phyloP scores from a whole-genome alignment of 148 eudicot species.

The Cornus suecica region DNA sequence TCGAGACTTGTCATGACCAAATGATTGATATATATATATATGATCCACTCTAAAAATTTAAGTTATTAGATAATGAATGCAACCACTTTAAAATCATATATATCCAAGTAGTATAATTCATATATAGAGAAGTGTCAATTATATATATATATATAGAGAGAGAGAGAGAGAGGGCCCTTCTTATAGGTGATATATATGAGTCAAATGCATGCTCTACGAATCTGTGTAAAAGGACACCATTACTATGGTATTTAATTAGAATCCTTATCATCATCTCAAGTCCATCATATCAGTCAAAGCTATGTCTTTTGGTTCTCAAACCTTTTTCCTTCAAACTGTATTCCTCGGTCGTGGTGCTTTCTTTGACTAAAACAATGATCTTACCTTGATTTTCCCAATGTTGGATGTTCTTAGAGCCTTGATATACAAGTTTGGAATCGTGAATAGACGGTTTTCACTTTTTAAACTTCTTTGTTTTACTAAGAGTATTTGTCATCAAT shows the following conservation, averaged over 20 bases:
- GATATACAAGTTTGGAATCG: not conserved
- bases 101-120: too few relatives aligned
- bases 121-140: slow-evolving; percentile 4
- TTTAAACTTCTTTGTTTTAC: too few relatives aligned
- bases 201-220: slow-evolving; percentile 5
- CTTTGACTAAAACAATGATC: slow-evolving; percentile 1
- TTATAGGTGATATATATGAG: slow-evolving; percentile 12
- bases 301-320: slow-evolving; percentile 12
- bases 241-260: slow-evolving; percentile 19
- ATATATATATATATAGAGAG: too few relatives aligned
- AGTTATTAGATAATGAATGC: too few relatives aligned
- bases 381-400: not conserved
- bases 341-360: slow-evolving; percentile 10
- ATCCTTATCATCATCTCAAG: slow-evolving; percentile 28
- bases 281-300: slow-evolving; percentile 13
- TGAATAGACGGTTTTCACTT: too few relatives aligned
- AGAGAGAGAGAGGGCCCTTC: too few relatives aligned
- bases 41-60: too few relatives aligned
- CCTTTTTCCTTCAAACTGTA: not conserved
- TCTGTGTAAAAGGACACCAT: slow-evolving; percentile 11
- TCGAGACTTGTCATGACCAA: too few relatives aligned
- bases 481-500: too few relatives aligned
- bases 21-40: too few relatives aligned
- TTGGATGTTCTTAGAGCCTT: not conserved
- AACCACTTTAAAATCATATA: too few relatives aligned